Evolutionary conservation across 805 yeast genomes (phyloP), one percentile per base, ranked within the genome.

Genomic region (Yarrowia sp.): DNA sequence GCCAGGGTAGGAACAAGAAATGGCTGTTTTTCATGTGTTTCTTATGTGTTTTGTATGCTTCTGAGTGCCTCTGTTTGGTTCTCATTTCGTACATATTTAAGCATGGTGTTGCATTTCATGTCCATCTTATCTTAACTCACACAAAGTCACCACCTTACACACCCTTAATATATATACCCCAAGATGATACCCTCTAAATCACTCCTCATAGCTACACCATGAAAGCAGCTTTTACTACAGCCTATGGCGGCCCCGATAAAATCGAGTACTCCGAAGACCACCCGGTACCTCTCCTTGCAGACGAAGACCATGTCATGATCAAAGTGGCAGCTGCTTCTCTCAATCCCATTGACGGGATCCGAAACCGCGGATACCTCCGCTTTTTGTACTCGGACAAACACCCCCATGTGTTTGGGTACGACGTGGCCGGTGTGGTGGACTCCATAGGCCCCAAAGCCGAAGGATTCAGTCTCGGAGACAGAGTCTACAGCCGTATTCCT

Each of bases 401-500:
- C 10, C 58, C 58, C 35, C 58, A 51, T n/a, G n/a, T 51, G 5
- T 73, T 87, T 35, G 95, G 95, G 0, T 81, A 88, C 68, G 92
- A 87, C 68, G 89, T 83, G 73, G 77, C 85, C 22, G 96, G 96
- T 18, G 76, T 76, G 2, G 76, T 89, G 18, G 78, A 79, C 3
- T 79, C 80, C 22, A 84, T 85, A 18, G 93, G 93, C 8, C 71
- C 74, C 9, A 69, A 78, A 38, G 71, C 70, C n/a, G 67, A 69
- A 4, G 68, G 70, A 18, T 86, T 72, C 69, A 74, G 72, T 5
- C 82, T 77, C 18, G 93, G 92, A 39, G 89, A 85, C 68, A 79
- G 79, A 48, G 91, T 89, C 0, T 82, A 85, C 73, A 95, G 93
- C 7, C 80, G 78, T 63, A 80, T 80, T 70, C 88, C 86, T 45